These are phyloP conservation scores for Barnettozyma populi DNA, from an alignment of 805 yeast genomes.

Conservation along the genomic window DNA sequence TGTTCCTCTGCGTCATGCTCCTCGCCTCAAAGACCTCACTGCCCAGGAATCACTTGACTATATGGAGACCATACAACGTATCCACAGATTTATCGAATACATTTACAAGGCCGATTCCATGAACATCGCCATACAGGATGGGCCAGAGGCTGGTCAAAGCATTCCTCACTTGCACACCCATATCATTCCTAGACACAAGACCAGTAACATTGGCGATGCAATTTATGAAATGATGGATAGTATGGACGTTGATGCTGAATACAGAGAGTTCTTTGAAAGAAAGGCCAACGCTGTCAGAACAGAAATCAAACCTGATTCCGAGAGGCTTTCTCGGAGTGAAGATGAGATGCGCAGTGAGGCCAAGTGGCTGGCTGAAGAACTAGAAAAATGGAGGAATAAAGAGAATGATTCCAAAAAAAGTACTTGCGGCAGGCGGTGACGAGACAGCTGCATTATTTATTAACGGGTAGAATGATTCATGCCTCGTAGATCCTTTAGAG, in stretches of 20 bases:
- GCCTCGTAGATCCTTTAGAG: neutral
- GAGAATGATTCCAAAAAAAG: neutral
- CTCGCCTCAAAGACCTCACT: constrained; percentile 63
- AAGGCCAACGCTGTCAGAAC: constrained; percentile 23
- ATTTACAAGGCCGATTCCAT: constrained; percentile 75
- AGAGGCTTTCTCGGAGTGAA: constrained; percentile 50
- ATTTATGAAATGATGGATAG: constrained; percentile 65
- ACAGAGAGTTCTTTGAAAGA: constrained; percentile 28
- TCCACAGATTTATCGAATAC: constrained; percentile 61
- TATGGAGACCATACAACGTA: constrained; percentile 65
- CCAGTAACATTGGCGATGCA: constrained; percentile 60
- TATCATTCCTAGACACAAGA: constrained; percentile 72
- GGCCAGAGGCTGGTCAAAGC: constrained; percentile 94
- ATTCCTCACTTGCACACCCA: constrained; percentile 95
- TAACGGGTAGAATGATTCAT: neutral
- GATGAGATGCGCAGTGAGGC: constrained; percentile 77
- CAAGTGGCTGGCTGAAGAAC: constrained; percentile 38
- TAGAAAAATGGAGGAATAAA: constrained; percentile 24
- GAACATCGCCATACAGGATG: constrained; percentile 94
- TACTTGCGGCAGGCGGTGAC: no score
- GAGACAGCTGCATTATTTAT: neutral
- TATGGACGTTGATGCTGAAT: constrained; percentile 36
- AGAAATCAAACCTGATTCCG: constrained; percentile 40
- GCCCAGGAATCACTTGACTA: constrained; percentile 72
- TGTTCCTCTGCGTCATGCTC: constrained; percentile 71